Evolutionary conservation across 345 rosid species (phyloP).

Genomic region (Citrus cavaleriei): DNA sequence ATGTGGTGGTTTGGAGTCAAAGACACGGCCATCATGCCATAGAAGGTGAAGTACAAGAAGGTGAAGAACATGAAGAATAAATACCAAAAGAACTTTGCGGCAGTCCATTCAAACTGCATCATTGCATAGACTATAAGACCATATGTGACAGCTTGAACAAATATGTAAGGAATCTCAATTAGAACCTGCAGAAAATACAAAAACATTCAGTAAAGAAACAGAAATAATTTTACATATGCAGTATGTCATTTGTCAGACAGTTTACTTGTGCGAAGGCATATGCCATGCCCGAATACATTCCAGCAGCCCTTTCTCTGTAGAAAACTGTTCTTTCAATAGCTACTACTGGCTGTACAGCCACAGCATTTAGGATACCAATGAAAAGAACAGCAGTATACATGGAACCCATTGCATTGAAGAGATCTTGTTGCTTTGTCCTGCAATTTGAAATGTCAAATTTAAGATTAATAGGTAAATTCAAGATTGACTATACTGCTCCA

Average conservation of each 20-base stretch:
- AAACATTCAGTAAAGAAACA: background rate
- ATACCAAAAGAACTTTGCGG: slow-evolving; percentile 73
- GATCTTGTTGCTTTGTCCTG: background rate
- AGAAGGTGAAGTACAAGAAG: slow-evolving; percentile 90
- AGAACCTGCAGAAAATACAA: slow-evolving; percentile 51
- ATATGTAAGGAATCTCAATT: slow-evolving; percentile 62
- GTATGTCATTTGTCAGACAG: background rate
- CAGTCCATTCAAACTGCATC: slow-evolving; percentile 73
- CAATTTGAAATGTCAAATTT: background rate
- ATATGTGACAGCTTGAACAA: slow-evolving; percentile 60
- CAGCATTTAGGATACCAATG: background rate
- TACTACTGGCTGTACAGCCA: background rate
- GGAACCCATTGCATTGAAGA: background rate
- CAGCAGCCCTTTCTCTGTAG: background rate
- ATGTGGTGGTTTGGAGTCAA: slow-evolving; percentile 80
- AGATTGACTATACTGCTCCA: background rate
- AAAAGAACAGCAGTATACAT: background rate
- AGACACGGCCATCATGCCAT: slow-evolving; percentile 91
- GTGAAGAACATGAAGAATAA: slow-evolving; percentile 72
- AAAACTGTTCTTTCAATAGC: background rate
- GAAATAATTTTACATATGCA: background rate
- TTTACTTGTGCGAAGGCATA: background rate
- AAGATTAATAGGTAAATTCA: background rate
- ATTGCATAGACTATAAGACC: slow-evolving; percentile 59
- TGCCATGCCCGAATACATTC: background rate